Evolutionary conservation across 1,139 yeast genomes (phyloP).

Genomic region (Komagataea norvegica): DNA sequence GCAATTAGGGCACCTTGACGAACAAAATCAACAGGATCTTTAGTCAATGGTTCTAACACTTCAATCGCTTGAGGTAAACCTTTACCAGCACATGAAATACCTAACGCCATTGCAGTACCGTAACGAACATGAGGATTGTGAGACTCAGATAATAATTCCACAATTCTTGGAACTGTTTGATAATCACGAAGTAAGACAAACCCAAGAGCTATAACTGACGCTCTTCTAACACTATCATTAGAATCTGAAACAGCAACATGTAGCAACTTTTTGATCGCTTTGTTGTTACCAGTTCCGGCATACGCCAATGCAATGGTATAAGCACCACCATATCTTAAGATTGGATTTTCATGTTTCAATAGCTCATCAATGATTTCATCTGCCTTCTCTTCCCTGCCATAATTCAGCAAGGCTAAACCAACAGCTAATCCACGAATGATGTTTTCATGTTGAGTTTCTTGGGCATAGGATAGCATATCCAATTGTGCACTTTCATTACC

Average conservation of each 20-base stretch:
- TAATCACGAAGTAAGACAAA: conserved; percentile 87
- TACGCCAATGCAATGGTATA: conserved; percentile 92
- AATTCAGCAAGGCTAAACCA: conserved; percentile 82
- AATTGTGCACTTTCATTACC: conserved; percentile 65
- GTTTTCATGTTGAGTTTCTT: conserved; percentile 94
- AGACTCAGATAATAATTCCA: conserved; percentile 85
- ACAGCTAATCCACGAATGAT: conserved; percentile 88
- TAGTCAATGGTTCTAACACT: conserved; percentile 85
- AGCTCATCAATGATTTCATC: conserved; percentile 65
- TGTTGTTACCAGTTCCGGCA: conserved; percentile 92
- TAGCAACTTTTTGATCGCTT: conserved; percentile 77
- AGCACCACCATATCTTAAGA: conserved; percentile 94
- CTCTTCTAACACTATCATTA: conserved; percentile 93
- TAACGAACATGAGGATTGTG: conserved; percentile 98
- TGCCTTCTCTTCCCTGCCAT: conserved; percentile 82
- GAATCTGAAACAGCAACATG: conserved; percentile 97
- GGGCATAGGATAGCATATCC: conserved; percentile 89
- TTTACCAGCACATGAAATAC: conserved; percentile 96
- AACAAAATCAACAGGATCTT: conserved; percentile 94
- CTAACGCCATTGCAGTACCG: conserved; percentile 96
- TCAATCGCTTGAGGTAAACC: conserved; percentile 86
- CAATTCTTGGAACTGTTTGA: conserved; percentile 92
- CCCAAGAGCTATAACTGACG: conserved; percentile 91
- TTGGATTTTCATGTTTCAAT: conserved; percentile 71
- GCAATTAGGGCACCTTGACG: conserved; percentile 98